Evolutionary conservation across 768 basidiomycete species (phyloP).

Genomic region (Mycena rosella): DNA sequence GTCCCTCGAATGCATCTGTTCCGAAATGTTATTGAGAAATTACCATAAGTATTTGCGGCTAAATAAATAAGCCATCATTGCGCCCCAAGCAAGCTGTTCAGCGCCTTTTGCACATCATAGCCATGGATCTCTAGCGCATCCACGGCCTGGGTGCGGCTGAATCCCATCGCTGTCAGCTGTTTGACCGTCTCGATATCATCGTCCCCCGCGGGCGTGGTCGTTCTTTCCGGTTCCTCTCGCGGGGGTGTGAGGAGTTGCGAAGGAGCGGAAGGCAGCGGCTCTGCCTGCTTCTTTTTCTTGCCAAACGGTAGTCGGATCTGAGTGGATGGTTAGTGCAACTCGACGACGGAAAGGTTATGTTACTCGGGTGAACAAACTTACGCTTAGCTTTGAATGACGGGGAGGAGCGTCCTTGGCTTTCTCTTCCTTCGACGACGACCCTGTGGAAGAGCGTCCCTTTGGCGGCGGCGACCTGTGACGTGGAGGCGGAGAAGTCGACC

Average conservation of each 20-base stretch:
- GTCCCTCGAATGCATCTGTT: not conserved
- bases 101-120: slow-evolving; percentile 78
- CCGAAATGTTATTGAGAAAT: slow-evolving; percentile 31
- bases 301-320: slow-evolving; percentile 87
- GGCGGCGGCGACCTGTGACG: slow-evolving; percentile 63
- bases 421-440: slow-evolving; percentile 71
- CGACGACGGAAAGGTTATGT: slow-evolving; percentile 5
- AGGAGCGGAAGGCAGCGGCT: slow-evolving; percentile 58
- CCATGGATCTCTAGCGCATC: slow-evolving; percentile 86
- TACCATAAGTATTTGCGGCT: slow-evolving; percentile 28
- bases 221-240: slow-evolving; percentile 57
- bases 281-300: slow-evolving; percentile 74
- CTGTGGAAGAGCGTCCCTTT: slow-evolving; percentile 70
- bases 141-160: slow-evolving; percentile 85
- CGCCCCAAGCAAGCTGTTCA: slow-evolving; percentile 33
- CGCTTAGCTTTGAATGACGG: slow-evolving; percentile 82
- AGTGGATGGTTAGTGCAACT: slow-evolving; percentile 14
- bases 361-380: slow-evolving; percentile 62
- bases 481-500: slow-evolving; percentile 52
- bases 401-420: slow-evolving; percentile 67
- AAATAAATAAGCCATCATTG: slow-evolving; percentile 20
- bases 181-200: slow-evolving; percentile 85
- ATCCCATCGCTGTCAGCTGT: slow-evolving; percentile 91
- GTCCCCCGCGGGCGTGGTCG: slow-evolving; percentile 65
- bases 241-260: slow-evolving; percentile 57